Evolutionary conservation across 73 alveolate species (phyloP).

Genomic region (Paramecium primaurelia): DNA sequence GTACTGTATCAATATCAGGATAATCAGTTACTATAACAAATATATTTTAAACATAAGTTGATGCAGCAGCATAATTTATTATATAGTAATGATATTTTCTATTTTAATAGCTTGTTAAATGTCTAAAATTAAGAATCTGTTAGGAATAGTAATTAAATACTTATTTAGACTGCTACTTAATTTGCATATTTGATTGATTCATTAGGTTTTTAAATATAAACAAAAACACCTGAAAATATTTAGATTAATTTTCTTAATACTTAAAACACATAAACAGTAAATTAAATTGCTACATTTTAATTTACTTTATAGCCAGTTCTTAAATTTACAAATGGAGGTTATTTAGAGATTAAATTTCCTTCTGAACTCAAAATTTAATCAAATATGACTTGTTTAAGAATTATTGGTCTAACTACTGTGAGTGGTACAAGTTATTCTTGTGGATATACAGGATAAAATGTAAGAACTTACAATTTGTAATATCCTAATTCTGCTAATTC

Average conservation of each 20-base stretch:
- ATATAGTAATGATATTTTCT: neutral
- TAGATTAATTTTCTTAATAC: neutral
- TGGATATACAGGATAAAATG: neutral
- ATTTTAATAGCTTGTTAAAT: neutral
- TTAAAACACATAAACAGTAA: neutral
- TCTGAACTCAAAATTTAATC: neutral
- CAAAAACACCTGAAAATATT: constrained; percentile 20
- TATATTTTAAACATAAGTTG: neutral
- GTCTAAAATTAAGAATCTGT: constrained; percentile 14
- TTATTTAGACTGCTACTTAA: neutral
- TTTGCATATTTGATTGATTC: neutral
- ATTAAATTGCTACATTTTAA: neutral
- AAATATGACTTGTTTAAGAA: neutral
- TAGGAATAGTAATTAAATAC: neutral
- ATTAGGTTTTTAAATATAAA: neutral
- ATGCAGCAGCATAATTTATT: neutral
- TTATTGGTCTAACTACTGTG: constrained; percentile 20
- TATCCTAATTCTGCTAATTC: constrained; percentile 18
- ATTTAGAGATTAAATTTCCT: constrained; percentile 17
- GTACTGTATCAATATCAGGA: neutral
- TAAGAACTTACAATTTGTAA: neutral
- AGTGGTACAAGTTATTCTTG: neutral
- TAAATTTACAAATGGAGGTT: constrained; percentile 14
- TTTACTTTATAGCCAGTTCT: neutral
- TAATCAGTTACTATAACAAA: neutral